Evolutionary conservation across 768 basidiomycete species (phyloP).

Genomic region (Boletus sp.): DNA sequence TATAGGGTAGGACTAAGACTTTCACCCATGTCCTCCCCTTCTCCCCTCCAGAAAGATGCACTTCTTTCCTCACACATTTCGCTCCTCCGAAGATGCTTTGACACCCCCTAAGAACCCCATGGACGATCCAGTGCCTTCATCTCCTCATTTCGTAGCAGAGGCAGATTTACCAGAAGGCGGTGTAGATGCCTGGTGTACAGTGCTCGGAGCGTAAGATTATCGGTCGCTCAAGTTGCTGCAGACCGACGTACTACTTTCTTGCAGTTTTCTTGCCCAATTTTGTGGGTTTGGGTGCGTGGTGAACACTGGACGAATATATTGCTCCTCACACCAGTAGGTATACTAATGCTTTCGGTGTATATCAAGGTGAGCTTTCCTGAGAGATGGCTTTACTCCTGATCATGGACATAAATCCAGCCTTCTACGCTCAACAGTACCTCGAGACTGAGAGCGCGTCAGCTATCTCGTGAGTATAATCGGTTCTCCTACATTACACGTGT

Average conservation of each 20-base stretch:
- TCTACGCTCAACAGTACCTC: conserved; percentile 20
- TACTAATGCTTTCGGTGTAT: conserved; percentile 25
- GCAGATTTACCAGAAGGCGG: conserved; percentile 16
- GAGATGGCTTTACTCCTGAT: not conserved
- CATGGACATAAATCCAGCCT: conserved; percentile 5
- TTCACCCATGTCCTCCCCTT: not conserved
- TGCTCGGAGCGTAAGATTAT: conserved; percentile 23
- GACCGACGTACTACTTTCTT: not conserved
- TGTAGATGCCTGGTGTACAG: conserved; percentile 26
- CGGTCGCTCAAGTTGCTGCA: not conserved
- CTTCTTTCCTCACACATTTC: not conserved
- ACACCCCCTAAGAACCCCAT: not conserved
- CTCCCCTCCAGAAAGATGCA: not conserved
- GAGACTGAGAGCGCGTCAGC: conserved; percentile 20
- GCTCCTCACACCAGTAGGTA: conserved; percentile 11
- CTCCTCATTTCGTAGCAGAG: not conserved
- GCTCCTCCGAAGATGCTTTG: not conserved
- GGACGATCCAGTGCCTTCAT: not conserved
- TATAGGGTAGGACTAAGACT: not conserved
- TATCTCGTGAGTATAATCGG: conserved; percentile 16
- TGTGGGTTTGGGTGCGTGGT: conserved; percentile 25
- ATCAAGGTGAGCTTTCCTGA: conserved; percentile 18
- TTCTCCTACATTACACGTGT: not conserved
- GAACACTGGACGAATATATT: not conserved
- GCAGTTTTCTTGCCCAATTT: conserved; percentile 28